These are phyloP conservation scores for Coemansia sp. DNA, from an alignment of 192 early-diverging fungal species.

Conservation along the genomic window DNA sequence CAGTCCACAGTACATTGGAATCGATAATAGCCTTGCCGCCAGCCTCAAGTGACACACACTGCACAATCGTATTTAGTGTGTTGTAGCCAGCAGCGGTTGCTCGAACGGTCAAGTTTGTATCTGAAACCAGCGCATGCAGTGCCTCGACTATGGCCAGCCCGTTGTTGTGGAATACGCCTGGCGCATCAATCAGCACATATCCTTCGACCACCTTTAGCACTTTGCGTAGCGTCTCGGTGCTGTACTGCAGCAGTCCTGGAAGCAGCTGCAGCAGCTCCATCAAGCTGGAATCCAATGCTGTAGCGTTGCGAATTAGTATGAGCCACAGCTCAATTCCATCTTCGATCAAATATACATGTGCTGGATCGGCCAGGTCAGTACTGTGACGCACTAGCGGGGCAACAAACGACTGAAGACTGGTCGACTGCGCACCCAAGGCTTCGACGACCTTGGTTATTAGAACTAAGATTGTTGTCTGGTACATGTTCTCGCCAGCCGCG, in stretches of 20 bases:
- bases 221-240: conserved; percentile 71
- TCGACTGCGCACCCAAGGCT: conserved; percentile 68
- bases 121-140: conserved; percentile 27
- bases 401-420: conserved; percentile 68
- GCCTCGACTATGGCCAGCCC: conserved; percentile 26
- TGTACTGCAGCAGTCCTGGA: conserved; percentile 65
- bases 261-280: conserved; percentile 60
- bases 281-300: conserved; percentile 54
- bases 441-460: conserved; percentile 75
- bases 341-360: conserved; percentile 80
- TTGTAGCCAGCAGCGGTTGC: conserved; percentile 31
- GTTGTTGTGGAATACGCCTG: conserved; percentile 9
- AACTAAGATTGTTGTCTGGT: conserved; percentile 73
- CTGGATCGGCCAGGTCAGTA: conserved; percentile 59
- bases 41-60: conserved; percentile 23
- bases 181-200: conserved; percentile 64
- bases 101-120: conserved; percentile 21
- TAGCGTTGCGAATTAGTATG: conserved; percentile 69
- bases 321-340: conserved; percentile 91
- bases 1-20: conserved; percentile 32
- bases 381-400: conserved; percentile 75
- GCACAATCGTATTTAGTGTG: conserved; percentile 33
- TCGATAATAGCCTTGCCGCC: conserved; percentile 8
- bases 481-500: conserved; percentile 72
- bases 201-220: conserved; percentile 84